Evolutionary conservation across 2,329 filamentous ascomycete genomes (phyloP).

Genomic region (Phyllosticta citribraziliensis): DNA sequence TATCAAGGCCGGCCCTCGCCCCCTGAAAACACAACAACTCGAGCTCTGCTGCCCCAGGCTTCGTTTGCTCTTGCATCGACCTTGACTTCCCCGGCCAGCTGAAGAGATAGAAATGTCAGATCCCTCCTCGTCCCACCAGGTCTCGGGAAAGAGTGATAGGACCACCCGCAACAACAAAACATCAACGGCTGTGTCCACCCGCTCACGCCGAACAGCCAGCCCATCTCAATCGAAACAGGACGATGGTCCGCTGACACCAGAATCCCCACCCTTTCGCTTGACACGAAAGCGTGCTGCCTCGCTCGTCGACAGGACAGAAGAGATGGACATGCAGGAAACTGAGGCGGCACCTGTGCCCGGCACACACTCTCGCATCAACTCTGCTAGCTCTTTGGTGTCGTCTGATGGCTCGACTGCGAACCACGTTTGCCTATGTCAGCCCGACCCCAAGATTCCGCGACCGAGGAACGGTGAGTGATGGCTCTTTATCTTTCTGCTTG

Average conservation of each 20-base stretch:
- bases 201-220: conserved; percentile 12
- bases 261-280: conserved; percentile 15
- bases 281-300: conserved; percentile 20
- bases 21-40: background rate
- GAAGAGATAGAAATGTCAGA: conserved; percentile 4
- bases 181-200: conserved; percentile 20
- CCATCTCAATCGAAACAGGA: conserved; percentile 11
- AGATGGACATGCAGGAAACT: background rate
- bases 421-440: conserved; percentile 59
- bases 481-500: conserved; percentile 12
- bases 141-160: conserved; percentile 16
- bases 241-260: conserved; percentile 7
- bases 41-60: background rate
- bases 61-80: background rate
- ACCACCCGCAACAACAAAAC: conserved; percentile 20
- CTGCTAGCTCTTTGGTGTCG: background rate
- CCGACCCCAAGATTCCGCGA: conserved; percentile 60
- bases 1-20: conserved; percentile 5
- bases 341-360: background rate
- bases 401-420: conserved; percentile 5
- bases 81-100: background rate
- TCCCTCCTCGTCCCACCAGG: background rate
- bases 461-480: conserved; percentile 57
- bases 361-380: conserved; percentile 10
- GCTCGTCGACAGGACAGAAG: conserved; percentile 15